phyloP scores from a whole-genome alignment of 78 protist genomes.

The Ministeria vibrans region DNA sequence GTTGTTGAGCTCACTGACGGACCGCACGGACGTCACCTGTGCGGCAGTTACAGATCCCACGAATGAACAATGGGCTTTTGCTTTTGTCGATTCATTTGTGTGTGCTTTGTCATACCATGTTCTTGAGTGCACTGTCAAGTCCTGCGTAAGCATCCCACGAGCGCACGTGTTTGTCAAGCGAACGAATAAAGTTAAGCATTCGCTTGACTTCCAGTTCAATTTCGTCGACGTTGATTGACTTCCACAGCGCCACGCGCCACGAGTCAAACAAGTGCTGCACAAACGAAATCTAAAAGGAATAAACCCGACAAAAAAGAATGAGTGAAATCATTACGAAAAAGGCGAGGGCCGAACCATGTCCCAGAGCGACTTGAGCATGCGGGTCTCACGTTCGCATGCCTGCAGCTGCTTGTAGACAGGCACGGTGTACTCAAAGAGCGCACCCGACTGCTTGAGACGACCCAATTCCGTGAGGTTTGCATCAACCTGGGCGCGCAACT shows the following conservation, averaged over 20 bases:
- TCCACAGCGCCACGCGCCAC: conserved; percentile 36
- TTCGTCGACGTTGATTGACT: conserved; percentile 37
- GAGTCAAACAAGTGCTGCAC: conserved; percentile 7
- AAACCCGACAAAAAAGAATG: too few relatives aligned
- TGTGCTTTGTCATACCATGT: too few relatives aligned
- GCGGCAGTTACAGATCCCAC: too few relatives aligned
- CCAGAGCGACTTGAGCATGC: conserved; percentile 55
- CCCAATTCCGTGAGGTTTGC: not conserved
- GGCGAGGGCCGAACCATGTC: conserved; percentile 40
- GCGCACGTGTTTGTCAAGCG: not conserved
- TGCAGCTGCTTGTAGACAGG: conserved; percentile 11
- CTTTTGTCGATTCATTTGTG: too few relatives aligned
- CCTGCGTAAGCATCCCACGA: conserved; percentile 48
- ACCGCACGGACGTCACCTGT: conserved; percentile 52
- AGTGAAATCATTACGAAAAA: too few relatives aligned
- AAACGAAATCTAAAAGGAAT: too few relatives aligned
- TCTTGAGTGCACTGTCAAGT: conserved; percentile 39
- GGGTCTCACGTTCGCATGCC: conserved; percentile 20
- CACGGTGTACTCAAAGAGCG: conserved; percentile 38
- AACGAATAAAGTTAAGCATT: conserved; percentile 18
- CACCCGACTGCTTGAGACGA: conserved; percentile 3
- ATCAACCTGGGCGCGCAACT: not conserved
- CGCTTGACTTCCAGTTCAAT: conserved; percentile 50
- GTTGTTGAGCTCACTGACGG: conserved; percentile 54
- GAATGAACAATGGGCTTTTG: too few relatives aligned